Base-by-base conservation (phyloP, 2,329 filamentous ascomycete genomes). In the Passalora sequoiae region DNA sequence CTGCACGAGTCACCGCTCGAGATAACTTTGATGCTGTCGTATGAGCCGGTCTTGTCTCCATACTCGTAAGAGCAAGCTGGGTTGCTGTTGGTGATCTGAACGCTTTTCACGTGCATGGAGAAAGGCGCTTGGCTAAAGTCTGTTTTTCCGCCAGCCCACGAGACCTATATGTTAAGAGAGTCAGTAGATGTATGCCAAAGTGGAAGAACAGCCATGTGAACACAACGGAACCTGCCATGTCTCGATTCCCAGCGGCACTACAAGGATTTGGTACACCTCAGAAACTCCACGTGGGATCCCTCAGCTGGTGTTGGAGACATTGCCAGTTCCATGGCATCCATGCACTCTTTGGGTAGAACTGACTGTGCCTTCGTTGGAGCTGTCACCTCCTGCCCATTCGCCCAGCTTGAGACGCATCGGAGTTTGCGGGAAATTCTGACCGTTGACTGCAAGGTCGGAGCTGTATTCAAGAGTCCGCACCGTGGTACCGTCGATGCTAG, bases 381-480 rank as follows among this genome's bases (percentile, higher is more conserved):
- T 63, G 40, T 69, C 66, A 53, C 74, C 76, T 40, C 69, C 71
- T 24, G 68, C 67, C 33, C 33, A 36, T 6, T 13, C 24, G 8
- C 33, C 33, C 9, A 85, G 59, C 40, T 78, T 80, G 38, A 86
- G 65, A 38, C 78, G 77, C 80, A 84, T 84, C 1, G 86, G 86
- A 0, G 85, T 89, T 61, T 91, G 86, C 0, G 86, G 86, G 62
- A 78, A 89, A 67, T 94, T 86, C 38, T 74, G 62, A 9, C 80
- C 79, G 53, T 74, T 74, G 35, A 75, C 68, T 44, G 70, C 66
- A 60, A 81, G 75, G 46, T 80, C 78, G 38, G 84, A 78, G 17
- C 67, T 68, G 43, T 78, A 76, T 6, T 73, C 76, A 46, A 96
- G 75, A 10, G 85, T 85, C 49, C 86, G 80, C 39, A 86, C 73